These are phyloP conservation scores for Dryadomyces quercivorus DNA, from an alignment of 2,329 filamentous ascomycete species.

Conservation along the genomic window DNA sequence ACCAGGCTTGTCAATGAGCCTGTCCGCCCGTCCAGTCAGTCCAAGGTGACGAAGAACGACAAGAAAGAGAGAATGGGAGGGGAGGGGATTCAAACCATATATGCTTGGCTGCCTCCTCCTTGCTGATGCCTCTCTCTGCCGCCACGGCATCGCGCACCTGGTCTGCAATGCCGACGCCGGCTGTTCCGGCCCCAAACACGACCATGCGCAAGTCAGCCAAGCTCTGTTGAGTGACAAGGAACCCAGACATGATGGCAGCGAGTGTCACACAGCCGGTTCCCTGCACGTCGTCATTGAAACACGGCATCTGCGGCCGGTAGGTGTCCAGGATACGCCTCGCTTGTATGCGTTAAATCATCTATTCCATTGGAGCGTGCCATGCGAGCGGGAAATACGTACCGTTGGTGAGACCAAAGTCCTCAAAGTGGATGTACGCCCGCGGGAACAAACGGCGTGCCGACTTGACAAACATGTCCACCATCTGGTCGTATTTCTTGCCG, in stretches of 20 bases:
- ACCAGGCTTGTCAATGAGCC: constrained; percentile 73
- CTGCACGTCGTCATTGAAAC: constrained; percentile 78
- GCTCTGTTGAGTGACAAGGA: constrained; percentile 55
- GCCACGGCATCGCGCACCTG: constrained; percentile 72
- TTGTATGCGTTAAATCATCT: constrained; percentile 10
- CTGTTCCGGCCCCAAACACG: constrained; percentile 70
- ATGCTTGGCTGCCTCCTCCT: constrained; percentile 63
- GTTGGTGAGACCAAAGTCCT: constrained; percentile 74
- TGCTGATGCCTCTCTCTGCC: constrained; percentile 50
- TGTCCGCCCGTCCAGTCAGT: constrained; percentile 17
- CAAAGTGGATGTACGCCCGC: constrained; percentile 75
- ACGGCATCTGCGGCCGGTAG: constrained; percentile 62
- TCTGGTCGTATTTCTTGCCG: constrained; percentile 62
- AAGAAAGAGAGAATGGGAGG: no score
- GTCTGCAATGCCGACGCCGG: constrained; percentile 76
- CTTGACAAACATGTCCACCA: constrained; percentile 63
- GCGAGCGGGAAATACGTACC: constrained; percentile 24
- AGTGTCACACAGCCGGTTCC: constrained; percentile 81
- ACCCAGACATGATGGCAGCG: constrained; percentile 65
- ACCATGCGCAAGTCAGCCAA: constrained; percentile 59
- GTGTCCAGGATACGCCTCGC: constrained; percentile 64
- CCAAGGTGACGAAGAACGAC: not conserved
- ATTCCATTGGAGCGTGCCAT: no score
- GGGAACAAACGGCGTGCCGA: constrained; percentile 60
- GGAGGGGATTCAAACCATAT: constrained; percentile 47